Conservation (phyloP, 2,329 filamentous ascomycete genomes). For the Clarireedia monteithiana region DNA sequence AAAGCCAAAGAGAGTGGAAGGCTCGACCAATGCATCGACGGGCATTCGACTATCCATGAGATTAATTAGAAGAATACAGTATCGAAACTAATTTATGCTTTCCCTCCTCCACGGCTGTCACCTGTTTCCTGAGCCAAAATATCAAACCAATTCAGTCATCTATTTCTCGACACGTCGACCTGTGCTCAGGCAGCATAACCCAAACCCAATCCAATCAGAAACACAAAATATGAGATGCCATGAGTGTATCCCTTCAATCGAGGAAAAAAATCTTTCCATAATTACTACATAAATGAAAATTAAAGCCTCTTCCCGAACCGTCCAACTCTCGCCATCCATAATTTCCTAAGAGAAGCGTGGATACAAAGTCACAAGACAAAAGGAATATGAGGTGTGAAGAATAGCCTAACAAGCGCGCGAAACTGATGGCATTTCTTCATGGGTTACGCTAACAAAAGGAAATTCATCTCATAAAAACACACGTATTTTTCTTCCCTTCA, state of each 20-base stretch:
- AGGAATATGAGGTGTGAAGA: not conserved
- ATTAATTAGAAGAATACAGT: constrained; percentile 3
- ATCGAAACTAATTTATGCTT: constrained; percentile 3
- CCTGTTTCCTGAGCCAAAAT: constrained; percentile 32
- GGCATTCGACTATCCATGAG: not conserved
- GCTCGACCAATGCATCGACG: too few relatives aligned
- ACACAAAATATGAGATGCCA: constrained; percentile 1
- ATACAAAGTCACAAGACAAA: not conserved
- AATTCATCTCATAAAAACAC: constrained; percentile 4
- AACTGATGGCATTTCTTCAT: constrained; percentile 1
- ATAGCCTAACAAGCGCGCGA: not conserved
- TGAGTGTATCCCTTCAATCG: not conserved
- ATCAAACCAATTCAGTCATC: not conserved
- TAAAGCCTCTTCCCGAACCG: not conserved
- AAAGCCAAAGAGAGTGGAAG: not conserved
- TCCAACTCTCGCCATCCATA: not conserved
- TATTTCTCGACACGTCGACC: not conserved
- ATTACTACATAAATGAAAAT: constrained; percentile 7
- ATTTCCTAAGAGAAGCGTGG: not conserved
- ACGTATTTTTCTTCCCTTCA: not conserved
- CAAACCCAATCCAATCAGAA: not conserved
- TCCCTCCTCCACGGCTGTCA: constrained; percentile 30
- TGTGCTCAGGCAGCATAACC: constrained; percentile 20
- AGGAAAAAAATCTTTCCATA: not conserved
- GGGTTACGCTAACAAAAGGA: not conserved